Percentiles rank a stretch among this genome's conserved stretches.
Conservation (phyloP, 192 early-diverging fungal species). For the Phycomyces nitens region DNA sequence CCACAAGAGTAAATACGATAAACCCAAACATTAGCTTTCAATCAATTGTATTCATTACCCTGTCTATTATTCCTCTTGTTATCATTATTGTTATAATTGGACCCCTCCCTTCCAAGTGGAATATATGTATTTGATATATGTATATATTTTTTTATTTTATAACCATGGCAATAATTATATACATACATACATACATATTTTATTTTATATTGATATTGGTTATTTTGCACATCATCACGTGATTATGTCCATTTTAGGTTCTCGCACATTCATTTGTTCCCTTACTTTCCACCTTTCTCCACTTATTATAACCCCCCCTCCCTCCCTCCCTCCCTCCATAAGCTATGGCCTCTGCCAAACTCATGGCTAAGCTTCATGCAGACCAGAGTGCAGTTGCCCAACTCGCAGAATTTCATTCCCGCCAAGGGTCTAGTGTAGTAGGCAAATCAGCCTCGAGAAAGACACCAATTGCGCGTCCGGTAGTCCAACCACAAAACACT, state of each 20-base stretch:
- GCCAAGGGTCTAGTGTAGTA: constrained; percentile 19
- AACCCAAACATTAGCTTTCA: background rate
- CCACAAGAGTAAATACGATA: constrained; percentile 74
- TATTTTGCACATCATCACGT: too few relatives aligned
- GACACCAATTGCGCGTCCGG: constrained; percentile 9
- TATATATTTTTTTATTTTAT: too few relatives aligned
- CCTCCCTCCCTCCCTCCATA: background rate
- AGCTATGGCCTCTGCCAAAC: constrained; percentile 26
- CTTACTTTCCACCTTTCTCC: constrained; percentile 5
- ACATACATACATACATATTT: too few relatives aligned
- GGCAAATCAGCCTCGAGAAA: background rate
- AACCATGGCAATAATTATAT: too few relatives aligned
- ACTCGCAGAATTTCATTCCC: constrained; percentile 26
- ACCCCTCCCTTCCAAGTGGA: too few relatives aligned
- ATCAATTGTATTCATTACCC: background rate
- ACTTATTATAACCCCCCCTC: background rate
- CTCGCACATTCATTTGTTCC: background rate
- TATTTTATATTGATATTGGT: too few relatives aligned
- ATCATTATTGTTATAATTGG: background rate
- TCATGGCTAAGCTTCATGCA: constrained; percentile 27
- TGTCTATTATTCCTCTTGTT: background rate
- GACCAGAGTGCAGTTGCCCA: constrained; percentile 28
- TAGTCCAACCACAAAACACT: background rate
- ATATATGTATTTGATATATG: too few relatives aligned
- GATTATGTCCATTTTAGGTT: background rate